phyloP scores from a whole-genome alignment of 2,329 filamentous ascomycete genomes.

The Colletotrichum higginsianum region DNA sequence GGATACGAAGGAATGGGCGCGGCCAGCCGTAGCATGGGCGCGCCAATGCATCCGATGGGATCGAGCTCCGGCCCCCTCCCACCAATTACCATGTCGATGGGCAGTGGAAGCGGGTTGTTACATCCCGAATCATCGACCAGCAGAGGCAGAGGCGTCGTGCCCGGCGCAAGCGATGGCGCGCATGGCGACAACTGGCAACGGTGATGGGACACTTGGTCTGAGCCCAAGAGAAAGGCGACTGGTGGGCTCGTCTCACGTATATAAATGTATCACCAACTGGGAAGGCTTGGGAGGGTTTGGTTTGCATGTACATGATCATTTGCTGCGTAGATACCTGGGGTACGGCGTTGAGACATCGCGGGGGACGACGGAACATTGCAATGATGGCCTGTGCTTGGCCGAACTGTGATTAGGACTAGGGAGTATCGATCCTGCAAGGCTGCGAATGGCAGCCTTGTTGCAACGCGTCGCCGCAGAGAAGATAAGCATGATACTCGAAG shows the following conservation, averaged over 20 bases:
- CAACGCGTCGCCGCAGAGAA: background rate
- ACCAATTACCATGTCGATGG: constrained; percentile 28
- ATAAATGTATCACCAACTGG: constrained; percentile 22
- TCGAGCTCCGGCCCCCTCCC: constrained; percentile 27
- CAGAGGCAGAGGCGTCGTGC: constrained; percentile 22
- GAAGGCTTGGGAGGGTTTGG: background rate
- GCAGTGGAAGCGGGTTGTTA: constrained; percentile 17
- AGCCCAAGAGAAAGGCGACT: background rate
- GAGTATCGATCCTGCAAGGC: background rate
- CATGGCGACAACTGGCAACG: constrained; percentile 34
- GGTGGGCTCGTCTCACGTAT: background rate
- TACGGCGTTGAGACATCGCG: constrained; percentile 9
- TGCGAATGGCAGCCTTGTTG: background rate
- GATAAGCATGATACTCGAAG: background rate
- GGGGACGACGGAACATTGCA: background rate
- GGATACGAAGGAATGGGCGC: constrained; percentile 45
- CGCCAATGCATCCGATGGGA: constrained; percentile 25
- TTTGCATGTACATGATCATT: constrained; percentile 2
- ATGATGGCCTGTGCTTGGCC: background rate
- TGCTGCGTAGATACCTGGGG: constrained; percentile 8
- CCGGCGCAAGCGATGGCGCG: constrained; percentile 22
- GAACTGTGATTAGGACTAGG: background rate
- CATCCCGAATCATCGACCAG: constrained; percentile 22
- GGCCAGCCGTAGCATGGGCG: constrained; percentile 39
- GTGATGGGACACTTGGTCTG: background rate